Conservation (phyloP, 148 eudicot genomes). For the Simmondsia chinensis region DNA sequence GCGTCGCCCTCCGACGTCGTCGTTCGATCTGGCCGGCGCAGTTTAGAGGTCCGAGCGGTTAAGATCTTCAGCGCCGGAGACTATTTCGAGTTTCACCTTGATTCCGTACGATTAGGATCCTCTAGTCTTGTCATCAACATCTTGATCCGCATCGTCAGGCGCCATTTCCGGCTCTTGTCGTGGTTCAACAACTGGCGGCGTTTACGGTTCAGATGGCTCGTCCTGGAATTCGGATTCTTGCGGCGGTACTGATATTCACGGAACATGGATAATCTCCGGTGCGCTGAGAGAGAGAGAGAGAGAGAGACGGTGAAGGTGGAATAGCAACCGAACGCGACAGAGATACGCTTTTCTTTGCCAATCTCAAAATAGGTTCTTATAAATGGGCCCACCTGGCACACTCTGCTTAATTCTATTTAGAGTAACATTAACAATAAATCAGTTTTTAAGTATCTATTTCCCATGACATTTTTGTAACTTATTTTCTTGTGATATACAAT, state of each 20-base stretch:
- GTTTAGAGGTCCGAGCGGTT: not conserved
- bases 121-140: not conserved
- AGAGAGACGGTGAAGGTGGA: not conserved
- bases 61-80: not conserved
- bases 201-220: constrained; percentile 13
- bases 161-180: not conserved
- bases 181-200: not conserved
- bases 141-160: constrained; percentile 14
- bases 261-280: too few relatives aligned
- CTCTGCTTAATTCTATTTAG: too few relatives aligned
- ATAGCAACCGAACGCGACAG: too few relatives aligned
- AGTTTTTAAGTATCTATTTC: too few relatives aligned
- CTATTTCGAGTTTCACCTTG: constrained; percentile 5
- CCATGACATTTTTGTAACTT: too few relatives aligned
- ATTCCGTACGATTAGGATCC: constrained; percentile 18
- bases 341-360: too few relatives aligned
- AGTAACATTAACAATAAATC: too few relatives aligned
- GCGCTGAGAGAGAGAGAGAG: not conserved
- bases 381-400: too few relatives aligned
- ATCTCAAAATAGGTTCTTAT: too few relatives aligned
- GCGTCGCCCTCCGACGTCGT: not conserved
- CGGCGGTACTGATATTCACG: too few relatives aligned
- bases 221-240: constrained; percentile 23
- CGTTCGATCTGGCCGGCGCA: constrained; percentile 7
- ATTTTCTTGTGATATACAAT: too few relatives aligned